Conservation (phyloP, 2,329 filamentous ascomycete species). For the Fusarium transvaalense region DNA sequence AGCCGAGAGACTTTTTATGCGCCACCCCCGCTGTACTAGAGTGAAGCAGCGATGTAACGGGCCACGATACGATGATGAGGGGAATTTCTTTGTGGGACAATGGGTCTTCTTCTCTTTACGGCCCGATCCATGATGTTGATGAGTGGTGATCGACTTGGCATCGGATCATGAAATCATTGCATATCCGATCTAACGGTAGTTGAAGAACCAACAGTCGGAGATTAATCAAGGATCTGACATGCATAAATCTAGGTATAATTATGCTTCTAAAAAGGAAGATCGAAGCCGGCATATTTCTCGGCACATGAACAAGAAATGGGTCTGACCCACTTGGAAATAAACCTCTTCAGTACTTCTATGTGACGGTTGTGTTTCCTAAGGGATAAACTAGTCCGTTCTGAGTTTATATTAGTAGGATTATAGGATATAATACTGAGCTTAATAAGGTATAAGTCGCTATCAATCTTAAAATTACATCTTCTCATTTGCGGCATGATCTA, state of each 20-base stretch:
- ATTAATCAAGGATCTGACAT: neutral
- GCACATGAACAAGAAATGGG: neutral
- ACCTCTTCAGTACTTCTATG: no score
- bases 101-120: neutral
- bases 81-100: neutral
- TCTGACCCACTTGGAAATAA: neutral
- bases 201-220: neutral
- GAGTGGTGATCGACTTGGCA: neutral
- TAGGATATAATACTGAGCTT: no score
- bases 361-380: no score
- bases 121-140: neutral
- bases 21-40: constrained; percentile 1
- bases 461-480: no score
- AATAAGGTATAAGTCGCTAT: no score
- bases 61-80: neutral
- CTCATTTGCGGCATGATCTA: no score
- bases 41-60: neutral
- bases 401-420: no score
- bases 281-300: neutral
- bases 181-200: no score
- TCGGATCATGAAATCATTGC: neutral
- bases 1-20: neutral
- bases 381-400: no score
- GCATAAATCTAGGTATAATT: neutral
- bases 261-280: no score